Base-by-base conservation (phyloP, 108 stramenopile genomes). In the Cafeteria roenbergensis region DNA sequence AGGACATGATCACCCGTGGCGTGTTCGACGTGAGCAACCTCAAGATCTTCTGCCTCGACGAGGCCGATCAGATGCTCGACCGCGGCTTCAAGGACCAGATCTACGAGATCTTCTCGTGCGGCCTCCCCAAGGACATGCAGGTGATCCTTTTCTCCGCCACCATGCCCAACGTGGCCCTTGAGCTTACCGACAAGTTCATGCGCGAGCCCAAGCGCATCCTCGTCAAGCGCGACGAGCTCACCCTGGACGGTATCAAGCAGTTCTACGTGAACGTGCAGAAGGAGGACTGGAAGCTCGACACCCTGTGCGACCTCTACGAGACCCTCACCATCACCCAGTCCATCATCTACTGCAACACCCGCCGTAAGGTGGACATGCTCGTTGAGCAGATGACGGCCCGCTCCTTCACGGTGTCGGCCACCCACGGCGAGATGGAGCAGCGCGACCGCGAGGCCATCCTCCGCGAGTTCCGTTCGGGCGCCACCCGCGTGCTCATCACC, bases 351-450 rank as follows among this genome's bases (percentile, higher is more conserved):
- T 99, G 97, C 84, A 99, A 99, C 80, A 96, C 95, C 51, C 82
- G 94, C 67, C 89, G 94, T 68, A 96, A 96, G 92, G 91, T 92
- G 67, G 97, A 98, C 83, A 95, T 94, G 97, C 83, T 98, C 53
- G 87, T 88, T 71, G 93, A 93, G 80, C 86, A 91, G 70, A 92
- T 96, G 92, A 80, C 86, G 78, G 79, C 85, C 75, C 78, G 87
- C 59, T 94, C 96, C 74, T 96, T 99, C 78, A 96, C 95, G 63
- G 94, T 96, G 65, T 94, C 92, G 22, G 87, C 90, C 81, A 99
- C 96, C 94, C 97, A 99, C 85, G 95, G 97, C 79, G 97, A 99
- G 75, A 95, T 99, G 94, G 93, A 94, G 75, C 95, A 97, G 79
- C 73, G 88, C 27, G 97, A 99, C 82, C 93, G 97, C 74, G 95